These are phyloP conservation scores for Chamaenerion angustifolium DNA, from an alignment of 345 rosid species.

Conservation along the genomic window DNA sequence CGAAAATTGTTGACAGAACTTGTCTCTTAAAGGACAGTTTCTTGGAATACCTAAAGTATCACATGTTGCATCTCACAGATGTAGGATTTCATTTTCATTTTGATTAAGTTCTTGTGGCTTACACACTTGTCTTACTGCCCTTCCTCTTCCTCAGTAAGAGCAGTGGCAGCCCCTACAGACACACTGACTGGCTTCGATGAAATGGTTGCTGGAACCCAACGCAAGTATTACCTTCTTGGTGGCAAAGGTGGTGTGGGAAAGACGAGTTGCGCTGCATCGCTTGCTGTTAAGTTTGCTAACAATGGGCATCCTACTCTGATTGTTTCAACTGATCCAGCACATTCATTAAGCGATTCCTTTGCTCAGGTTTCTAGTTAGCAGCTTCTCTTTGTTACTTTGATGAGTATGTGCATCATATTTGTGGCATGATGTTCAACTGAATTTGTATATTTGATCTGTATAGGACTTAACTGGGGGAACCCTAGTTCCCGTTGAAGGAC, in stretches of 20 bases:
- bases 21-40: too few relatives aligned
- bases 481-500: conserved; percentile 84
- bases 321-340: conserved; percentile 97
- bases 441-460: neutral
- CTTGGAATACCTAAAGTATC: too few relatives aligned
- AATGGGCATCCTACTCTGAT: conserved; percentile 94
- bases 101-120: neutral
- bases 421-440: too few relatives aligned
- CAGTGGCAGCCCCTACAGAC: conserved; percentile 78
- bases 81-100: too few relatives aligned
- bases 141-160: conserved; percentile 55
- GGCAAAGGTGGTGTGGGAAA: conserved; percentile 99
- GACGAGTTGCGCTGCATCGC: conserved; percentile 97
- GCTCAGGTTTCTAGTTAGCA: conserved; percentile 47
- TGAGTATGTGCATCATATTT: too few relatives aligned
- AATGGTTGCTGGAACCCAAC: conserved; percentile 64
- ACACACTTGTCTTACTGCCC: neutral
- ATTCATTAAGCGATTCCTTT: conserved; percentile 92
- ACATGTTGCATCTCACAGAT: too few relatives aligned
- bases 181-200: conserved; percentile 63
- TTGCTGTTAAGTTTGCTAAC: conserved; percentile 89
- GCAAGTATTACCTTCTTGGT: conserved; percentile 96
- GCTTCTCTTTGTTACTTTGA: conserved; percentile 5
- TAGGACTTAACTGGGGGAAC: conserved; percentile 92
- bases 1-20: too few relatives aligned